Evolutionary conservation across 225 moss, liverwort and hornwort species (phyloP), one percentile per base, ranked within the genome.

Genomic region (Straminergon stramineum): DNA sequence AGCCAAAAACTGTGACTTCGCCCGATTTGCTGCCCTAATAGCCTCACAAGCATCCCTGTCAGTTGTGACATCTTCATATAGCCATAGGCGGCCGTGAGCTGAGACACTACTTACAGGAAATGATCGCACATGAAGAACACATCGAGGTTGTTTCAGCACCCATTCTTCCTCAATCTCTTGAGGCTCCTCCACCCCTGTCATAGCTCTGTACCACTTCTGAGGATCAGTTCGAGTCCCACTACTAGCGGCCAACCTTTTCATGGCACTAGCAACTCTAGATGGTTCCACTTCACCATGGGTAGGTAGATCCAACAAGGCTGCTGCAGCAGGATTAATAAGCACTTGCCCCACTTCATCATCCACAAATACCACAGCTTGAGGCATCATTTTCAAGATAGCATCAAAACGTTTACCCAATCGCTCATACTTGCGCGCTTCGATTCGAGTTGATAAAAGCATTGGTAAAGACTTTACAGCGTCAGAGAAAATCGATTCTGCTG

Each of bases 311-410:
- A 99, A 86, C 62, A 99, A 94, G 16, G 27, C 75, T 45, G 98
- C 98, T 13, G 97, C 96, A 55, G 97, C 98, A 71, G 94, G 95
- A 43, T 99, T 99, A 55, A 97, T 92, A 60, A 96, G 87, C 41
- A 97, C 97, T 87, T 97, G 96, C 37, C 96, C 95, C 31, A 89
- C 89, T 90, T 96, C 92, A 87, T 97, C 97, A 71, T 99, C 98
- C 45, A 99, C 96, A 87, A 99, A 99, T 37, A 99, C 94, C 58
- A 99, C 97, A n/a, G 97, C 95, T 83, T 99, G 96, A 39, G 98
- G 97, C 93, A 96, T 97, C 94, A 95, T 96, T 89, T 95, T 97
- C 91, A 99, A 81, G 53, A 99, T 96, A 10, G 95, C 97, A 89
- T 99, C 98, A 55, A 99, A 99, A 8, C 96, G 93, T 76, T 95